Percentiles rank a stretch among this genome's conserved stretches.
Conservation (phyloP, 352 stramenopile species). For the Phytopythium mirpurense region DNA sequence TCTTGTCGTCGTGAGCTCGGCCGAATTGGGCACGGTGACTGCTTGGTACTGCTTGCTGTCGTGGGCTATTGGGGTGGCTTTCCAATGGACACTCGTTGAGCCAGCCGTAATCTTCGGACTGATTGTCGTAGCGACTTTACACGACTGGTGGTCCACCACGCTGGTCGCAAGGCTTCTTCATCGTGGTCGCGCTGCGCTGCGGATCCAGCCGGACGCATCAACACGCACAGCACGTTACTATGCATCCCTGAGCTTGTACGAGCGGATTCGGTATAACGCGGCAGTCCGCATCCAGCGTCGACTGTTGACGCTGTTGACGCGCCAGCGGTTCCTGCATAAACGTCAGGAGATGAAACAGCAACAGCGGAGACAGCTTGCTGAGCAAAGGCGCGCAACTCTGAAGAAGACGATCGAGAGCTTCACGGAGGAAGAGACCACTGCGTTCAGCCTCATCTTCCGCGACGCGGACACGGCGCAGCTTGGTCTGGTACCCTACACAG, state of each 20-base stretch:
- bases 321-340: slow-evolving; percentile 41
- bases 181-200: slow-evolving; percentile 37
- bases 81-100: slow-evolving; percentile 51
- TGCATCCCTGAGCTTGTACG: slow-evolving; percentile 58
- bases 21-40: slow-evolving; percentile 37
- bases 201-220: slow-evolving; percentile 34
- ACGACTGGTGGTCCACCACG: slow-evolving; percentile 51
- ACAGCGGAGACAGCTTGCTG: slow-evolving; percentile 28
- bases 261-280: slow-evolving; percentile 61
- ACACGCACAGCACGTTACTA: slow-evolving; percentile 23
- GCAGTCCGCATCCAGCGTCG: slow-evolving; percentile 62
- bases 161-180: slow-evolving; percentile 33
- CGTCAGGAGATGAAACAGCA: slow-evolving; percentile 39
- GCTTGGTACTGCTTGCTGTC: slow-evolving; percentile 50
- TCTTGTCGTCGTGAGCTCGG: slow-evolving; percentile 33
- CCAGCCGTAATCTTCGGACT: slow-evolving; percentile 39
- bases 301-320: slow-evolving; percentile 45
- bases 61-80: slow-evolving; percentile 34
- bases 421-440: slow-evolving; percentile 53
- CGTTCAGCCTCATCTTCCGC: slow-evolving; percentile 62
- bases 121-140: slow-evolving; percentile 46
- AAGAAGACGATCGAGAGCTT: slow-evolving; percentile 57
- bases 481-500: slow-evolving; percentile 53
- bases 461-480: slow-evolving; percentile 55
- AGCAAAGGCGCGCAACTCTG: slow-evolving; percentile 32